phyloP scores from a whole-genome alignment of 306 rosid genomes.

The Fagus sylvatica region DNA sequence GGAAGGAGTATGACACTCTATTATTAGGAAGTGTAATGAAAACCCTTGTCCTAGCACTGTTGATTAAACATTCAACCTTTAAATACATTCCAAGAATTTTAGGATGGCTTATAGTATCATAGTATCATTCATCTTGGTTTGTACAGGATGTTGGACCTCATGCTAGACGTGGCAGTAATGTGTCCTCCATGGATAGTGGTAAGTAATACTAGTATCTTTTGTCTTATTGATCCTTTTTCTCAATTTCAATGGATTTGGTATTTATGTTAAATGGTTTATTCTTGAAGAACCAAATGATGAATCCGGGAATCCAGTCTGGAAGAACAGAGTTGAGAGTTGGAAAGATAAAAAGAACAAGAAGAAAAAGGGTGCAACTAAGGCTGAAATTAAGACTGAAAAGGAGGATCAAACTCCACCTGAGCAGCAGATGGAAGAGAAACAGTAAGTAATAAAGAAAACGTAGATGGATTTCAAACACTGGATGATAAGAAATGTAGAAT shows the following conservation, averaged over 20 bases:
- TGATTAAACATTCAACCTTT: not conserved
- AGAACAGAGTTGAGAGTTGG: conserved; percentile 98
- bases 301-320: conserved; percentile 95
- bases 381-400: conserved; percentile 53
- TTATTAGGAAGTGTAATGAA: conserved; percentile 4
- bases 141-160: conserved; percentile 84
- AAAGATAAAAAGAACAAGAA: conserved; percentile 88
- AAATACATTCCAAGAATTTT: not conserved
- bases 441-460: conserved; percentile 45
- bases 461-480: not conserved
- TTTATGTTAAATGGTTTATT: conserved; percentile 29
- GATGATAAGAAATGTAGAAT: not conserved
- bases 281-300: conserved; percentile 76
- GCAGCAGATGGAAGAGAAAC: conserved; percentile 77
- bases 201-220: conserved; percentile 22
- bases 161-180: conserved; percentile 86
- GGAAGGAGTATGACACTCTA: not conserved
- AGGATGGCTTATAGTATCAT: not conserved
- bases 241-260: conserved; percentile 8
- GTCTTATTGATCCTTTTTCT: conserved; percentile 15
- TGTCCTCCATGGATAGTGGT: conserved; percentile 92
- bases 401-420: conserved; percentile 66
- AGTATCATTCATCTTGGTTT: conserved; percentile 19
- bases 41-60: not conserved
- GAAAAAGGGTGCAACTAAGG: conserved; percentile 62